These are phyloP conservation scores for Pseudogymnoascus sp. DNA, from an alignment of 2,329 filamentous ascomycete species.

Conservation along the genomic window DNA sequence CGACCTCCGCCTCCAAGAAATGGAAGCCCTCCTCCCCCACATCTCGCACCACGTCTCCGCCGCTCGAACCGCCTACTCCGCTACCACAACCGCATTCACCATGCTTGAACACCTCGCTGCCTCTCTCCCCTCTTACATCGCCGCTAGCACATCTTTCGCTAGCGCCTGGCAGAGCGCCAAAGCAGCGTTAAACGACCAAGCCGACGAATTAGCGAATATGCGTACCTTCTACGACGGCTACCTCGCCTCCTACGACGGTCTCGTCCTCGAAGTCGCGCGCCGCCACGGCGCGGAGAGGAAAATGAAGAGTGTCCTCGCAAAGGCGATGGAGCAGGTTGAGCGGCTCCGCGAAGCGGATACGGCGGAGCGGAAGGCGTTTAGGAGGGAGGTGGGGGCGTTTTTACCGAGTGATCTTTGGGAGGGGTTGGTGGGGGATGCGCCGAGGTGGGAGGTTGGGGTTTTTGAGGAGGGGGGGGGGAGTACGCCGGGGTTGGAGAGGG, in stretches of 20 bases:
- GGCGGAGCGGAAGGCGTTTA: constrained; percentile 66
- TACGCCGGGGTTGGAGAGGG: constrained; percentile 19
- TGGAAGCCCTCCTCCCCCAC: constrained; percentile 61
- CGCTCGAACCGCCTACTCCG: constrained; percentile 45
- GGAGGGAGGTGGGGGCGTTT: constrained; percentile 74
- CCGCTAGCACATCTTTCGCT: constrained; percentile 55
- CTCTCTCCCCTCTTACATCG: constrained; percentile 56
- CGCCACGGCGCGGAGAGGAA: constrained; percentile 64
- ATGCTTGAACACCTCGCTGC: constrained; percentile 59
- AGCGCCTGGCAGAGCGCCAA: constrained; percentile 67
- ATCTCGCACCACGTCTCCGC: constrained; percentile 55
- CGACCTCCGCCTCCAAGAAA: constrained; percentile 62
- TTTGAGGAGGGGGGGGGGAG: constrained; percentile 12
- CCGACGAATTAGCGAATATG: constrained; percentile 69
- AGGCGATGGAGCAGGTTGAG: constrained; percentile 68
- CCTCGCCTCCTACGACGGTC: constrained; percentile 69
- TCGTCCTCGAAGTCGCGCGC: constrained; percentile 76
- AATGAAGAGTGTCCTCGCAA: constrained; percentile 64
- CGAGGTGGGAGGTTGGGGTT: constrained; percentile 22
- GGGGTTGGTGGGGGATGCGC: constrained; percentile 47
- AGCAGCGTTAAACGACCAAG: constrained; percentile 55
- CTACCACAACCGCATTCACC: constrained; percentile 53
- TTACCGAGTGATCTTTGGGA: constrained; percentile 84
- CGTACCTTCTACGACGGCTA: constrained; percentile 83
- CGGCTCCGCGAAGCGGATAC: constrained; percentile 66